phyloP scores from a whole-genome alignment of 1,139 yeast species.

The Oligophagozyma castellii region DNA sequence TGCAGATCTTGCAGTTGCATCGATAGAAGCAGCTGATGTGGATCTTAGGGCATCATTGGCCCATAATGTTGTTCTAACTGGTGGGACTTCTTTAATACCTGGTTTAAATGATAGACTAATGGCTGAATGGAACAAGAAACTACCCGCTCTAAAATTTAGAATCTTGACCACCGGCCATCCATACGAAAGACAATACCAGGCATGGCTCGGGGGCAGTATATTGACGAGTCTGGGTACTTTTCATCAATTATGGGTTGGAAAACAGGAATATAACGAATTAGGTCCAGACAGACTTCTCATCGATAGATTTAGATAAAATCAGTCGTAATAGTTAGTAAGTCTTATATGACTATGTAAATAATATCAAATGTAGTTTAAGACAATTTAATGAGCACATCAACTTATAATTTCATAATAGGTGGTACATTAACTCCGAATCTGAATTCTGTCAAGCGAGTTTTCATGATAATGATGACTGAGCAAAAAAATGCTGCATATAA shows the following conservation, averaged over 20 bases:
- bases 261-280: conserved; percentile 80
- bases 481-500: no score
- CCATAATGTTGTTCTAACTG: conserved; percentile 83
- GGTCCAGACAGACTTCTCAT: conserved; percentile 70
- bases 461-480: no score
- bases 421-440: no score
- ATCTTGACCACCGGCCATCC: conserved; percentile 80
- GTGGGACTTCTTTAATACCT: conserved; percentile 78
- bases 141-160: conserved; percentile 88
- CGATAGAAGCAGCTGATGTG: conserved; percentile 64
- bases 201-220: conserved; percentile 95
- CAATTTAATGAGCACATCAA: no score
- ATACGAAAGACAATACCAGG: conserved; percentile 68
- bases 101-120: conserved; percentile 75
- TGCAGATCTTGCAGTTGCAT: conserved; percentile 54
- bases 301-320: conserved; percentile 51
- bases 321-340: no score
- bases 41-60: conserved; percentile 86
- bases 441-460: no score
- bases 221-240: conserved; percentile 87
- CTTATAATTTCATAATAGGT: no score
- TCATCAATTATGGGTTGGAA: conserved; percentile 94
- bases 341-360: no score
- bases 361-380: no score
- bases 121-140: conserved; percentile 52